Conservation (phyloP, 164 flowering plant genomes). For the Kingdonia uniflora region DNA sequence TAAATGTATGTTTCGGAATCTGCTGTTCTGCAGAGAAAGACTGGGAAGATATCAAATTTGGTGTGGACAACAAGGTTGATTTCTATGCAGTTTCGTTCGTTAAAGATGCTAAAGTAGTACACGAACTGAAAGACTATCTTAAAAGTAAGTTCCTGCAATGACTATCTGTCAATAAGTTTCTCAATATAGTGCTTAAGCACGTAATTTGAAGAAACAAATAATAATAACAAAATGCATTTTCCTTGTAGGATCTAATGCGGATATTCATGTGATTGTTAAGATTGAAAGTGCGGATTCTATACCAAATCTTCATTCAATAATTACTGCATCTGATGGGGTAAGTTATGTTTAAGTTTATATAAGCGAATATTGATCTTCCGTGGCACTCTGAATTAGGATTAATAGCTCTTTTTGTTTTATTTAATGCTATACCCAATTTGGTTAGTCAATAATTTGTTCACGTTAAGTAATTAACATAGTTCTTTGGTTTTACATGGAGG, state of each 20-base stretch:
- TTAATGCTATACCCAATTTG: too few species aligned
- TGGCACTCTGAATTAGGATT: neutral
- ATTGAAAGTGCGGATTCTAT: conserved; percentile 99
- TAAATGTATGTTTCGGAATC: neutral
- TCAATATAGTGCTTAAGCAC: neutral
- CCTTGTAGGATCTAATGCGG: conserved; percentile 62
- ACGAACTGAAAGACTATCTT: conserved; percentile 89
- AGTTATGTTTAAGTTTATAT: conserved; percentile 13
- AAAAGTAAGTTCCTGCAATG: conserved; percentile 34
- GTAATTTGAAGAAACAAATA: conserved; percentile 3
- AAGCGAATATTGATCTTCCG: neutral
- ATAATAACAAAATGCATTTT: neutral
- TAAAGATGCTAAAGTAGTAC: conserved; percentile 90
- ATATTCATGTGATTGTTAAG: conserved; percentile 78
- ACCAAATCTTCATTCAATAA: conserved; percentile 79
- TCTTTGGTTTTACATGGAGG: too few species aligned
- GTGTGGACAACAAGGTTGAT: conserved; percentile 91
- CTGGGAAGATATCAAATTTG: conserved; percentile 99
- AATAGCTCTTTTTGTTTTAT: neutral
- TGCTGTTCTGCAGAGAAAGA: conserved; percentile 62
- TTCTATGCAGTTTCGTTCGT: conserved; percentile 99
- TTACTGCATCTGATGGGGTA: conserved; percentile 97
- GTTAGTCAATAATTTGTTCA: too few species aligned
- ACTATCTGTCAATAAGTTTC: neutral
- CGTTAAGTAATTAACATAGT: too few species aligned